Evolutionary conservation across 139 green algal genomes (phyloP).

Genomic region (Auxenochlorella pyrenoidosa): DNA sequence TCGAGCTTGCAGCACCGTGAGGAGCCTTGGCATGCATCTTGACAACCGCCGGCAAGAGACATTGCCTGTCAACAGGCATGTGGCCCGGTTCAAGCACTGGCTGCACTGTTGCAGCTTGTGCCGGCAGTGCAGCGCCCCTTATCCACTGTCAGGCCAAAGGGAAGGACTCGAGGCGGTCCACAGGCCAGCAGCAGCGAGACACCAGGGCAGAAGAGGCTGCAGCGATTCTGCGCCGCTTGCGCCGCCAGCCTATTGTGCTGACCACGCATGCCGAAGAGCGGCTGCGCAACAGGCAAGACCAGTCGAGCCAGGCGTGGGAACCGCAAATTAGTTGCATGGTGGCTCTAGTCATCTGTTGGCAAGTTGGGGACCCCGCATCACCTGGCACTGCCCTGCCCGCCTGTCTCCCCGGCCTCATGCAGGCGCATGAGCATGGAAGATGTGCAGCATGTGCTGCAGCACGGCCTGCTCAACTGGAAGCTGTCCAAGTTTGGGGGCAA

Average conservation of each 20-base stretch:
- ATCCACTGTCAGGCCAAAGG: background rate
- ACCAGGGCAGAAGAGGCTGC: background rate
- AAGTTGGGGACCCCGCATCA: background rate
- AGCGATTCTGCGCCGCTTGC: background rate
- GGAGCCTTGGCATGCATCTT: background rate
- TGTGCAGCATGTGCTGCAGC: background rate
- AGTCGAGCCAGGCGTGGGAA: too few relatives aligned
- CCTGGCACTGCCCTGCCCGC: background rate
- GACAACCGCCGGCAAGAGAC: background rate
- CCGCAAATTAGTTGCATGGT: too few relatives aligned
- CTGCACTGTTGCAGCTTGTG: background rate
- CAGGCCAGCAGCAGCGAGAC: background rate
- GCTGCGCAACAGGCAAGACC: background rate
- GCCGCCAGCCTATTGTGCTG: background rate
- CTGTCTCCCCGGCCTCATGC: background rate
- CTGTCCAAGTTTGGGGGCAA: slow-evolving; percentile 24
- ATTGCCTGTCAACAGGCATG: background rate
- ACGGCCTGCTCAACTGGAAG: background rate
- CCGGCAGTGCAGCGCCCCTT: background rate
- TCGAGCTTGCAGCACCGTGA: background rate
- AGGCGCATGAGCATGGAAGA: background rate
- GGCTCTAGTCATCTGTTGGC: background rate
- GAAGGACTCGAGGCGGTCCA: background rate
- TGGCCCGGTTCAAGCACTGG: background rate
- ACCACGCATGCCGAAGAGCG: slow-evolving; percentile 8